A percentile compares a stretch with the other conserved stretches of the same genome.
These are phyloP conservation scores for Euphorbia peplus DNA, from an alignment of 345 rosid species.

Conservation along the genomic window DNA sequence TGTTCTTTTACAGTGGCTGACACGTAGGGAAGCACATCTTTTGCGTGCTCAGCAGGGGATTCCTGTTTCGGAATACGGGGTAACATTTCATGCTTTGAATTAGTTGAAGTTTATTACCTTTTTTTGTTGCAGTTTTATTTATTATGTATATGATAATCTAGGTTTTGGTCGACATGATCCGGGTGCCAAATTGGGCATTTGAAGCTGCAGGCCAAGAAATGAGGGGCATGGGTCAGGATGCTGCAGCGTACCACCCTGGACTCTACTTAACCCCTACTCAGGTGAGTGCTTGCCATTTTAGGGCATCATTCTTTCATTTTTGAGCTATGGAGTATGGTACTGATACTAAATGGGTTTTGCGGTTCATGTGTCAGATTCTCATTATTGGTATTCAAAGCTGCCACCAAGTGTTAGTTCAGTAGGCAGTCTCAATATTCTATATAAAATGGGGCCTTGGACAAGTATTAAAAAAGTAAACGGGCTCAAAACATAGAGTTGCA, in stretches of 20 bases:
- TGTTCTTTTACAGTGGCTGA: constrained; percentile 59
- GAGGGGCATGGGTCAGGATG: constrained; percentile 92
- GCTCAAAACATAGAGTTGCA: not conserved
- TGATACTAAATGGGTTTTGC: not conserved
- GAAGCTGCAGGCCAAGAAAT: constrained; percentile 99
- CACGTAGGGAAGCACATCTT: constrained; percentile 76
- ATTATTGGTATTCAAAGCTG: not conserved
- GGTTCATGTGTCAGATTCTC: not conserved
- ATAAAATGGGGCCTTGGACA: not conserved
- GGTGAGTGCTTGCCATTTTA: constrained; percentile 36
- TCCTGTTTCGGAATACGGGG: constrained; percentile 94
- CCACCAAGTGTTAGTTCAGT: not conserved
- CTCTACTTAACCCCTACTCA: constrained; percentile 90
- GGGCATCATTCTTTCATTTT: not conserved
- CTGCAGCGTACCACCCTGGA: constrained; percentile 93
- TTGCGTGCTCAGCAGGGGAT: constrained; percentile 95
- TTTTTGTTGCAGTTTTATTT: not conserved
- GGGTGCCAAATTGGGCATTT: constrained; percentile 99
- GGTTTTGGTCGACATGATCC: constrained; percentile 92
- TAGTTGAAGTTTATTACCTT: not conserved
- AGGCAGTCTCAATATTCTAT: no score
- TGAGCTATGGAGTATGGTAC: not conserved
- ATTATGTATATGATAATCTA: constrained; percentile 26
- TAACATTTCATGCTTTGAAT: constrained; percentile 33
- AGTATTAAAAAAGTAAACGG: not conserved